Evolutionary conservation across 2,329 filamentous ascomycete genomes (phyloP), one percentile per base, ranked within the genome.

Genomic region (Colletotrichum sp.): DNA sequence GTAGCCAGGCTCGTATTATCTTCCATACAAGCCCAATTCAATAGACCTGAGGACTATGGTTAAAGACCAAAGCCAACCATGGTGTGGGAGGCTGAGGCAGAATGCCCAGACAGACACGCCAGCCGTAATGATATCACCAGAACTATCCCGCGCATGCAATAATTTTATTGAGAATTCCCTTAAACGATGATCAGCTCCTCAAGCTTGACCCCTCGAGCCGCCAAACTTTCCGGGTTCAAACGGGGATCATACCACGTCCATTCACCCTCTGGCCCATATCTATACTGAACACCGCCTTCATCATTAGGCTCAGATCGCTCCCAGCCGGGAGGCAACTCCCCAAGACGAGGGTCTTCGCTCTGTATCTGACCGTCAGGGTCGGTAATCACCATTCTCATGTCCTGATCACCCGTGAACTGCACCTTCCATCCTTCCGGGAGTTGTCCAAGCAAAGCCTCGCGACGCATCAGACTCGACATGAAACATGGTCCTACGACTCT

Each of bases 211-310:
- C 38, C 38, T 6, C 38, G 38, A n/a, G 18, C 38, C 1, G 38
- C 5, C 18, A 47, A 47, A 0, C 3, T 47, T 6, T 47, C 38
- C 3, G 38, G 38, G 6, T 8, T 47, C 0, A 47, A 0, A 47
- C 38, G 38, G 0, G 38, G 38, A 6, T 47, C 38, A 4, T n/a
- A 0, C 16, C 8, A 3, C 2, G 36, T 9, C 36, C 34, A 36
- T 8, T 5, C 3, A 8, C 7, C 15, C 6, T 16, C 3, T 1
- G 34, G 3, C 34, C 34, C 15, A 0, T 16, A 16, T 36, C 34
- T 36, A 36, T 8, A 36, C 15, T 2, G 16, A 16, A 8, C 0
- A 2, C 3, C 2, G 0, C 34, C 34, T 13, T 36, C 1, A 4
- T 16, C 6, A 36, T 16, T 2, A 18, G 15, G 36, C 36, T 38